Base-by-base conservation (phyloP, 768 basidiomycete genomes). In the Lanmaoa rubissima region DNA sequence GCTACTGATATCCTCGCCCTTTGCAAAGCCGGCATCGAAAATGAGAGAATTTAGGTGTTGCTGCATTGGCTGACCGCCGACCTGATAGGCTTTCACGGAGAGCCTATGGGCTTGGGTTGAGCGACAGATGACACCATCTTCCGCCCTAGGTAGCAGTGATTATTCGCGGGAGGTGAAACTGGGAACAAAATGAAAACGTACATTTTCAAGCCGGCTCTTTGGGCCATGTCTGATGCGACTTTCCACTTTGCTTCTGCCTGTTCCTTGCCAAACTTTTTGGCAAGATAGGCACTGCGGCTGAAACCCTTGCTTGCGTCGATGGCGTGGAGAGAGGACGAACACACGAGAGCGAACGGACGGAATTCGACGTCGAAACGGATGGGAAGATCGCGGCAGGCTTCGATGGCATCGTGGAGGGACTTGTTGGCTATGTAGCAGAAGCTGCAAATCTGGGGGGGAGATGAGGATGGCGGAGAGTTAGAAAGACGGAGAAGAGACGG, bases 91-190 rank as follows among this genome's bases (percentile, higher is more conserved):
- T 48, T 77, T 75, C 36, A 71, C 72, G 10, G 81, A 60, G 24
- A 82, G 71, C 31, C 82, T 70, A 58, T 83, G 81, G 3, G 75
- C 74, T 16, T 73, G 65, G 19, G 61, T 74, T 28, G 81, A 77
- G 42, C 73, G 74, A 32, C 73, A 70, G 16, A 82, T 58, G 21
- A 65, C 58, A 2, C 77, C 76, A 32, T 75, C 76, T 51, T 73
- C 73, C 8, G 64, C 60, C 53, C 79, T 80, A 32, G 2, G 31
- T 24, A 43, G 2, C 47, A 46, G 35, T 26, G 21, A 38, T 41
- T 26, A 41, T 57, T 35, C 28, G 28, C 17, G 40, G 13, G 47
- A 19, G 24, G 45, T 10, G 7, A 16, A 8, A 24, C 14, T 0
- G 14, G 11, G 0, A 47, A 8, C 4, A n/a, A 52, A 21, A 47